Evolutionary conservation across 2,329 filamentous ascomycete genomes (phyloP).

Genomic region (Colletotrichum navitas): DNA sequence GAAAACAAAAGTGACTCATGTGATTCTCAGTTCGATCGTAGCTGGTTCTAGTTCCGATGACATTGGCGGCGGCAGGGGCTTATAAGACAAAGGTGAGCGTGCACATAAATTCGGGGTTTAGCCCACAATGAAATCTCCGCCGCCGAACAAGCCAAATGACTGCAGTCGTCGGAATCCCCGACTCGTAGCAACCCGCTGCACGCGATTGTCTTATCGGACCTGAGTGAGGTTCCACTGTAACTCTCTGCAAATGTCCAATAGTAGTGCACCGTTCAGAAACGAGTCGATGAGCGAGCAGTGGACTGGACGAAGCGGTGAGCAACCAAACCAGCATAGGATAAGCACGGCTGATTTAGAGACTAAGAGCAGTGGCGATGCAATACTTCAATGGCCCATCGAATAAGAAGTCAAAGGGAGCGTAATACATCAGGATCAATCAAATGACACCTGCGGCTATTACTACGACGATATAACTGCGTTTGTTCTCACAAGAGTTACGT

Average conservation of each 20-base stretch:
- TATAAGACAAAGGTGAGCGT: background rate
- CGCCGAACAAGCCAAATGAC: background rate
- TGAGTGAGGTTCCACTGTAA: background rate
- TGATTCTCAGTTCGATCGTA: background rate
- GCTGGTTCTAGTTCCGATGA: background rate
- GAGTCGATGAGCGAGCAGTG: background rate
- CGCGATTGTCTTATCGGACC: background rate
- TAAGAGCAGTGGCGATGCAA: background rate
- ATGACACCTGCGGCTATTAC: too few species aligned
- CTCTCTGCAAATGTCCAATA: background rate
- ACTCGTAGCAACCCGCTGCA: background rate
- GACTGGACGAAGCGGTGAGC: background rate
- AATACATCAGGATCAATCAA: too few species aligned
- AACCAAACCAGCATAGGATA: background rate
- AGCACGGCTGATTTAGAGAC: background rate
- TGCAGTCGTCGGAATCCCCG: background rate
- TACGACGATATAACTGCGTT: too few species aligned
- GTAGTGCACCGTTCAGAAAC: background rate
- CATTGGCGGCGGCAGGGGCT: background rate
- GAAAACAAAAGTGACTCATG: background rate
- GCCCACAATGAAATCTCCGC: background rate
- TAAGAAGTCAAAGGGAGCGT: background rate
- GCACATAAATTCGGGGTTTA: background rate
- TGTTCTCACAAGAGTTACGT: too few species aligned
- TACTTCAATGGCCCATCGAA: background rate